These are phyloP conservation scores for Apiospora aurea DNA, from an alignment of 2,329 filamentous ascomycete genomes.

Conservation along the genomic window DNA sequence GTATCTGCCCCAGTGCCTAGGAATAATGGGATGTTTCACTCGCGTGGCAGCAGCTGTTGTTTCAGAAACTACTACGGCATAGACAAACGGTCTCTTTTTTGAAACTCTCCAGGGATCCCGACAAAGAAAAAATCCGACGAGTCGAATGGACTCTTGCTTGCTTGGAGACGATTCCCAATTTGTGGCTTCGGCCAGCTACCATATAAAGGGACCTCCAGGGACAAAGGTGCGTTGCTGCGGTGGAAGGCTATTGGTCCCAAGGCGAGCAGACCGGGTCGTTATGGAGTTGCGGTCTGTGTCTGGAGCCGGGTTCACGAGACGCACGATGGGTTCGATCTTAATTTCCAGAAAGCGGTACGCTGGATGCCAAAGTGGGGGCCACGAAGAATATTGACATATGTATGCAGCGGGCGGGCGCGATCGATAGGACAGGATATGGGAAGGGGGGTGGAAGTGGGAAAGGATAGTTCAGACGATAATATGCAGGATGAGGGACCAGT, in stretches of 20 bases:
- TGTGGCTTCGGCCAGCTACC: background rate
- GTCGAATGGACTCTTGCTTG: background rate
- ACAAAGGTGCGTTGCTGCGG: background rate
- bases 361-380: conserved; percentile 19
- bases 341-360: conserved; percentile 25
- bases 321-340: conserved; percentile 23
- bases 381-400: conserved; percentile 19
- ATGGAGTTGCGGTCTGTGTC: conserved; percentile 24
- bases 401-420: conserved; percentile 13
- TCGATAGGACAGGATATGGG: background rate
- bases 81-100: background rate
- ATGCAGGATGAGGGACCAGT: too few relatives aligned
- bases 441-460: background rate
- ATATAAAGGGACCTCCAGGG: conserved; percentile 1
- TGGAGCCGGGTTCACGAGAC: conserved; percentile 14
- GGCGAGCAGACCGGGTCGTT: conserved; percentile 9
- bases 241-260: conserved; percentile 14
- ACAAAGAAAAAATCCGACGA: background rate
- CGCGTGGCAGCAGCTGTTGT: background rate
- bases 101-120: conserved; percentile 10
- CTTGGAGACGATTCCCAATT: background rate
- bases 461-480: background rate
- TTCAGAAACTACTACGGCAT: background rate
- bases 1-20: background rate
- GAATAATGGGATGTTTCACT: background rate